Conservation (phyloP, 805 yeast genomes). For the Ogataea paraovalis region DNA sequence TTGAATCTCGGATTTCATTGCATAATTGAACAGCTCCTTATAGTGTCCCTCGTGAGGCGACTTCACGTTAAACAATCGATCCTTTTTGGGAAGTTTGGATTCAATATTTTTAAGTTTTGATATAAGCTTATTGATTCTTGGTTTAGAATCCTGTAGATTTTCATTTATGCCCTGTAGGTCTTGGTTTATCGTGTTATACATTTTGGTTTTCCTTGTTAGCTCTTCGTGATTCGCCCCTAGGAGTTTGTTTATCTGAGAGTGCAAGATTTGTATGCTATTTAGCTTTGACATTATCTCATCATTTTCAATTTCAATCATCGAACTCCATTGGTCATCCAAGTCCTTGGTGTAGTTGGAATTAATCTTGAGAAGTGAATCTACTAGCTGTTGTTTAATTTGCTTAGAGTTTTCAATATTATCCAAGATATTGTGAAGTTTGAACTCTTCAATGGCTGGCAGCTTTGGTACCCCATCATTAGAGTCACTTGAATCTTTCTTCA, state of each 20-base stretch:
- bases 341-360: constrained; percentile 25
- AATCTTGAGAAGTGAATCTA: constrained; percentile 21
- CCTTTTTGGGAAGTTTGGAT: constrained; percentile 31
- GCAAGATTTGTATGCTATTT: constrained; percentile 8
- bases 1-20: constrained; percentile 20
- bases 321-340: constrained; percentile 25
- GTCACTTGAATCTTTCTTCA: neutral
- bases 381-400: constrained; percentile 17
- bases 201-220: constrained; percentile 1
- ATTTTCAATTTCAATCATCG: constrained; percentile 21
- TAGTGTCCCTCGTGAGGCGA: constrained; percentile 42
- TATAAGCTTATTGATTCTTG: constrained; percentile 23
- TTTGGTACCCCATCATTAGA: constrained; percentile 4
- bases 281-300: constrained; percentile 19
- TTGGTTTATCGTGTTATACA: constrained; percentile 3
- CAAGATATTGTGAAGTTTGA: constrained; percentile 23
- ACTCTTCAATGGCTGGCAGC: constrained; percentile 28
- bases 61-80: constrained; percentile 32
- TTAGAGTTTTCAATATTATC: constrained; percentile 21
- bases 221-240: constrained; percentile 7
- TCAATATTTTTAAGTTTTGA: constrained; percentile 33
- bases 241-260: constrained; percentile 8
- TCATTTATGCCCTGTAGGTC: constrained; percentile 25
- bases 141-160: constrained; percentile 11
- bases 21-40: constrained; percentile 34